phyloP scores from a whole-genome alignment of 192 early-diverging fungal species.

The Entomortierella chlamydospora region DNA sequence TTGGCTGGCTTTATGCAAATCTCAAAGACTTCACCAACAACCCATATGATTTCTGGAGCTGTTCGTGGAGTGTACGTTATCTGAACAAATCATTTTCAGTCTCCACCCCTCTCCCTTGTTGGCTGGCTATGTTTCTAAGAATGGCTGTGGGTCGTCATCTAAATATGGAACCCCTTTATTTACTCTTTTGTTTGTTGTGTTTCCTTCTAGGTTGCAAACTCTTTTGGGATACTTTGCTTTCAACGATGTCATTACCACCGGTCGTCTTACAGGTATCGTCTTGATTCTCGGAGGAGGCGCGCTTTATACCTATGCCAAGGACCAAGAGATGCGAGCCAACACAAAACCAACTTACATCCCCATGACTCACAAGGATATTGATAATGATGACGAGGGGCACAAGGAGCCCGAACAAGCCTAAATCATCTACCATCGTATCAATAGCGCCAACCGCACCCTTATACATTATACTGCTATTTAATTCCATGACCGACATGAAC shows the following conservation, averaged over 20 bases:
- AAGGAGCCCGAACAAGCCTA: neutral
- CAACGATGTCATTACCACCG: slow-evolving; percentile 47
- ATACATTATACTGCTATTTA: no score
- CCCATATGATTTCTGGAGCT: slow-evolving; percentile 71
- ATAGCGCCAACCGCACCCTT: no score
- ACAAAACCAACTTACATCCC: slow-evolving; percentile 48
- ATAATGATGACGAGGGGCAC: slow-evolving; percentile 8
- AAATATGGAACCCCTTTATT: neutral
- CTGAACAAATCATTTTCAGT: no score
- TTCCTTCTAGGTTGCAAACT: slow-evolving; percentile 48
- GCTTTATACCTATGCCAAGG: slow-evolving; percentile 56
- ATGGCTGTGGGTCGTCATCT: no score
- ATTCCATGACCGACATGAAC: no score
- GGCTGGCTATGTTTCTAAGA: neutral
- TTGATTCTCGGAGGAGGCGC: slow-evolving; percentile 54
- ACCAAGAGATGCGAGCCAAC: slow-evolving; percentile 46
- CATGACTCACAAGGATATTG: slow-evolving; percentile 44
- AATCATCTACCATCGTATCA: no score
- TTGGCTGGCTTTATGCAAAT: slow-evolving; percentile 73
- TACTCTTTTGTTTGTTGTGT: slow-evolving; percentile 2
- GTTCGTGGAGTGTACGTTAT: slow-evolving; percentile 67
- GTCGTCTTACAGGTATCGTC: slow-evolving; percentile 55
- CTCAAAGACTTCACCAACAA: slow-evolving; percentile 71
- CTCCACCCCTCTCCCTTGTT: neutral
- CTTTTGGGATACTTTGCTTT: slow-evolving; percentile 52